Evolutionary conservation across 1,284 basidiomycete species (phyloP).

Genomic region (Cryptococcus wingfieldii): DNA sequence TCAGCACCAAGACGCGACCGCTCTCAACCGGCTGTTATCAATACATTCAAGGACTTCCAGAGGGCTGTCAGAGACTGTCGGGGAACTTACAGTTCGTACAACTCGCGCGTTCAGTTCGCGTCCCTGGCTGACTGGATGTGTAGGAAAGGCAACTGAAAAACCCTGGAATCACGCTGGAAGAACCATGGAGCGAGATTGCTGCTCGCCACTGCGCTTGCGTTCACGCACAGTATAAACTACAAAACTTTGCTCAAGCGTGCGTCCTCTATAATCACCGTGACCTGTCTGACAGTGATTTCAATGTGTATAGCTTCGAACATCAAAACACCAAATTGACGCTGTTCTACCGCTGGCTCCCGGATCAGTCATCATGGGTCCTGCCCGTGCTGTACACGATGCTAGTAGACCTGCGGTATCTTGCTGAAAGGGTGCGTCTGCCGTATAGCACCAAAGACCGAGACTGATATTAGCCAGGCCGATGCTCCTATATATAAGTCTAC

Average conservation of each 20-base stretch:
- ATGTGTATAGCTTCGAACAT: conserved; percentile 30
- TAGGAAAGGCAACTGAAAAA: conserved; percentile 34
- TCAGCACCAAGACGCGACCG: conserved; percentile 22
- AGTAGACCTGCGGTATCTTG: conserved; percentile 72
- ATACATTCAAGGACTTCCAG: conserved; percentile 33
- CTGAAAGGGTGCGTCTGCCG: conserved; percentile 52
- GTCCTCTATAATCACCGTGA: neutral
- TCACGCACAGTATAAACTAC: conserved; percentile 26
- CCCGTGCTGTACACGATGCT: conserved; percentile 73
- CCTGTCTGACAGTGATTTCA: neutral
- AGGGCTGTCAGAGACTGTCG: conserved; percentile 39
- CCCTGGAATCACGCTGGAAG: conserved; percentile 35
- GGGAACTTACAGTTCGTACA: conserved; percentile 1
- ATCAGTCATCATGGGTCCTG: conserved; percentile 75
- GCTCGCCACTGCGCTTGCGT: conserved; percentile 43
- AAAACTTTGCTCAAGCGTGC: conserved; percentile 36
- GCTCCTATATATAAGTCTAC: conserved; percentile 49
- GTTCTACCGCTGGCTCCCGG: conserved; percentile 70
- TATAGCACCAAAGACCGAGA: neutral
- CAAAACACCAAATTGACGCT: conserved; percentile 52
- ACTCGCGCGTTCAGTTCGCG: neutral
- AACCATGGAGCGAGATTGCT: conserved; percentile 44
- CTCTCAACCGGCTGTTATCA: conserved; percentile 32
- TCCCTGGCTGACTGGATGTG: neutral
- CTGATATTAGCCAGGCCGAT: conserved; percentile 29